Evolutionary conservation across 805 yeast genomes (phyloP).

Genomic region (Wickerhamiella australiensis): DNA sequence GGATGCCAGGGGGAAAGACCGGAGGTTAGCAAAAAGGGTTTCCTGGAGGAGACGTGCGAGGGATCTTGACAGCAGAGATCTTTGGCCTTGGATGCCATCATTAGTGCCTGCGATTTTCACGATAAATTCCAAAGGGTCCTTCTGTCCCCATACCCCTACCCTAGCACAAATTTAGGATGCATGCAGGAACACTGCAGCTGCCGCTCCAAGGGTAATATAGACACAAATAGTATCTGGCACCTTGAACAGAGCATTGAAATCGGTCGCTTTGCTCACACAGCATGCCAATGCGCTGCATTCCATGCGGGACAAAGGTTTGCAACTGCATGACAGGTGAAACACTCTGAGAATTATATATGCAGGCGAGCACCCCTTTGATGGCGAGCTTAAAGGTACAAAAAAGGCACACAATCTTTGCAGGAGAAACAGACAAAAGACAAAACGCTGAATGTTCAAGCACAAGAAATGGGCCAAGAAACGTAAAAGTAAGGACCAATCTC

Average conservation of each 20-base stretch:
- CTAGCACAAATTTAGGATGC: neutral
- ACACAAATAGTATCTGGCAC: no score
- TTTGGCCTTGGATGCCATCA: no score
- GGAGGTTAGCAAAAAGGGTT: no score
- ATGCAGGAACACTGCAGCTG: conserved; percentile 2
- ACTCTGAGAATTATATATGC: conserved; percentile 2
- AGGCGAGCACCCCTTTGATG: neutral
- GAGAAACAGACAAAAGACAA: neutral
- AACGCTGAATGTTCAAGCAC: neutral
- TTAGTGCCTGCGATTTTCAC: no score
- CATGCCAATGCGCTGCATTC: neutral
- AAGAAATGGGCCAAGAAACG: neutral
- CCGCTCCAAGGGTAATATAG: no score
- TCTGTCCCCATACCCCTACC: neutral
- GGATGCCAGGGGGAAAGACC: no score
- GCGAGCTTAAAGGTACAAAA: neutral
- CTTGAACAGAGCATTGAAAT: no score
- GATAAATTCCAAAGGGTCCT: neutral
- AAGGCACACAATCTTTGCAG: neutral
- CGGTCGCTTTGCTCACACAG: neutral
- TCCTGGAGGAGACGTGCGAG: no score
- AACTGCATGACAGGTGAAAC: conserved; percentile 9
- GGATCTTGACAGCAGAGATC: no score
- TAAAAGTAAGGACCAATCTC: neutral
- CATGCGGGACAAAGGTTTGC: conserved; percentile 6